These are phyloP conservation scores for Jamesozyma rosinii DNA, from an alignment of 805 yeast genomes.

Conservation along the genomic window DNA sequence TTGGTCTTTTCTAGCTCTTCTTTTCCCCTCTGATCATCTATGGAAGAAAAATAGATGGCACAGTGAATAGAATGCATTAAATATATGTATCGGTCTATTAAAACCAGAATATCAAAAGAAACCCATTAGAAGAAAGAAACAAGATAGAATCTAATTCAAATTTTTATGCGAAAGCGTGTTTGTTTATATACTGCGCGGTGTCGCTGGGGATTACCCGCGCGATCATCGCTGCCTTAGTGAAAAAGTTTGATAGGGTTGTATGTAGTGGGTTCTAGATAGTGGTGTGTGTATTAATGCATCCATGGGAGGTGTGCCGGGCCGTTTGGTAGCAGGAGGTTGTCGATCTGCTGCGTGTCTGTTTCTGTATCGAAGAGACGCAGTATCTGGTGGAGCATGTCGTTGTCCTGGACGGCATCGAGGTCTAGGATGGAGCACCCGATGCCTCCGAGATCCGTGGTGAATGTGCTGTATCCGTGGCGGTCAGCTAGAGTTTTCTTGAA, in stretches of 20 bases:
- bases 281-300: neutral
- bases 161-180: too few relatives aligned
- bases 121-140: too few relatives aligned
- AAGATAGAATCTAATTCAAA: too few relatives aligned
- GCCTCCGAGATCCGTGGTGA: slow-evolving; percentile 78
- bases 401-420: neutral
- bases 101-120: slow-evolving; percentile 1
- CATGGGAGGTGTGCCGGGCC: neutral
- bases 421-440: slow-evolving; percentile 53
- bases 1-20: slow-evolving; percentile 26
- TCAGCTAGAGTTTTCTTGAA: slow-evolving; percentile 28
- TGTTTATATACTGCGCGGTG: too few relatives aligned
- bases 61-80: slow-evolving; percentile 34
- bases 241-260: too few relatives aligned
- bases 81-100: slow-evolving; percentile 25
- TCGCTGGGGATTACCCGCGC: too few relatives aligned
- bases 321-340: neutral
- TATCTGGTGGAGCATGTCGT: neutral
- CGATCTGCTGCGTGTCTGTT: neutral
- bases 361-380: neutral
- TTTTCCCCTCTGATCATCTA: slow-evolving; percentile 35
- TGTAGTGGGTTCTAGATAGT: neutral
- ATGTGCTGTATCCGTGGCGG: slow-evolving; percentile 56
- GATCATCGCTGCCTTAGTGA: too few relatives aligned
- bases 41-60: slow-evolving; percentile 28